Evolutionary conservation across 2,329 filamentous ascomycete species (phyloP), one percentile per base, ranked within the genome.

Genomic region (Penicillium fuscoglaucum): DNA sequence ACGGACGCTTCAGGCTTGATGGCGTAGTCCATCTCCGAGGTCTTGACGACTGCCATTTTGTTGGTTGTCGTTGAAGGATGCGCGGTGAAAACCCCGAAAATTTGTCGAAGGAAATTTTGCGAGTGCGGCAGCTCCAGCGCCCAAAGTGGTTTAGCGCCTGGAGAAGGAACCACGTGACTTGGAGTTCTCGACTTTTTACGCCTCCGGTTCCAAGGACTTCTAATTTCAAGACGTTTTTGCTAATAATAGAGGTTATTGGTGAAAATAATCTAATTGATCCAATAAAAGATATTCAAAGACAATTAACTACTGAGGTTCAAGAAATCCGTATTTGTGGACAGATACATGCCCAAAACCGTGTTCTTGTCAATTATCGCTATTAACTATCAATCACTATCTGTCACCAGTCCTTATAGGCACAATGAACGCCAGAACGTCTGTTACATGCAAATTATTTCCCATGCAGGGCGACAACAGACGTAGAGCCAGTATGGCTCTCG

Each of bases 1-100:
- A 88, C 87, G 67, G 85, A 82, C 71, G 90, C 87, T 83, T 96
- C 88, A 57, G 95, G 95, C 87, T 97, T 96, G 82, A 99, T 97
- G 77, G 85, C 84, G 77, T 90, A 91, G 72, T 93, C 89, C 71
- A 85, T 84, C 74, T 90, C 87, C 74, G 81, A 79, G 69, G 80
- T 79, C 70, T 79, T 83, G 79, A 84, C 82, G 68, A 73, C 72
- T 65, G 70, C 70, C 67, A 73, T 73, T 70, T 74, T 66, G 51
- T 46, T 58, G 54, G 59, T 63, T 62, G 63, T 61, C 58, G 64
- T 63, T 60, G 59, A 48, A 57, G 55, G 61, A 57, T 58, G 60
- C 59, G 64, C 58, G 61, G 55, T 68, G 61, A 62, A 53, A 58
- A 63, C 57, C 53, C 58, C 64, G 56, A 66, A 59, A 60, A 60